Base-by-base conservation (phyloP, 257 asterid genomes). In the Solanum pinnatisectum region DNA sequence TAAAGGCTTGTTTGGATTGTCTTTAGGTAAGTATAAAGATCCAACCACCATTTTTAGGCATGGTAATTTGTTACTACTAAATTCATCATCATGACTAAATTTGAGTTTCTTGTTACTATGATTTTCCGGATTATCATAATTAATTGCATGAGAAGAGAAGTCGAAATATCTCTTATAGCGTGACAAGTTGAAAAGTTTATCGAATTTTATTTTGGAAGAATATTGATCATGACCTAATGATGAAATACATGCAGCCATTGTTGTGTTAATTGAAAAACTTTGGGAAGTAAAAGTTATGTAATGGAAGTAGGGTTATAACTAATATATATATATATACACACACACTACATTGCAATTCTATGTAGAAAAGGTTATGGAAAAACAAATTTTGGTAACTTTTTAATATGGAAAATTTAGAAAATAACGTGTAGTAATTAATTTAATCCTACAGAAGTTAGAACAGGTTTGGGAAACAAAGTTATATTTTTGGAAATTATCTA, bases 1-100 rank as follows among this genome's bases (percentile, higher is more conserved):
- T 6, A 30, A 72, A 3, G 89, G 92, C 16, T 70, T 85, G 2
- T 6, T 8, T 10, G 37, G 88, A 20, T 88, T 35, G 2, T 77
- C 65, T 33, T 88, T 88, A 12, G 87, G 88, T 6, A 86, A 18
- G 71, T 88, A 86, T 77, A 82, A 20, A 13, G 87, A 46, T 22
- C 32, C 87, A 25, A 73, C 40, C 33, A 33, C 60, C 87, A 87
- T 35, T n/a, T 76, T 39, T 37, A 23, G 35, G 22, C 83, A 37
- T 76, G 83, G 32, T 74, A 74, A 74, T 22, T 74, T 10, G 30
- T 37, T 74, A 10, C 15, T 30, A 72, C 25, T 72, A 72, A 33
- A 32, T 33, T 33, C 63, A 52, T 16, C 63, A 52, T 52, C 63
- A 16, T 52, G 23, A 52, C 22, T 52, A 52, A 52, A 52, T 52